These are phyloP conservation scores for Pterocarpus macrocarpus DNA, from an alignment of 306 rosid genomes.

Conservation along the genomic window DNA sequence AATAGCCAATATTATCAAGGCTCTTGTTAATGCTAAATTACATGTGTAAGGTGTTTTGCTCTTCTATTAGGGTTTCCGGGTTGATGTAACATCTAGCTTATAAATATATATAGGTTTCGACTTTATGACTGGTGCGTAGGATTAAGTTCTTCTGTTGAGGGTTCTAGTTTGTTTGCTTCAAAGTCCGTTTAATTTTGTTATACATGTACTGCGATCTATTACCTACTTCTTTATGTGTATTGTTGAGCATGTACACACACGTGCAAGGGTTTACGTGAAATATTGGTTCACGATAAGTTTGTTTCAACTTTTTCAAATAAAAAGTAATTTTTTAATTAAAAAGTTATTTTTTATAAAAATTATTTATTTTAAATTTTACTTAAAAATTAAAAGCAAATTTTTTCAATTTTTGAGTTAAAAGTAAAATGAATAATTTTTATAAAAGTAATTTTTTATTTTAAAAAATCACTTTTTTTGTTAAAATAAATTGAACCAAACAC, in stretches of 20 bases:
- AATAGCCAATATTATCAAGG: neutral
- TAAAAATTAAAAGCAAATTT: no score
- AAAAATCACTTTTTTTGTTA: no score
- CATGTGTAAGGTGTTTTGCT: neutral
- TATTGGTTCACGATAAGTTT: no score
- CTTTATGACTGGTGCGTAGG: neutral
- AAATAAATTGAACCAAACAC: no score
- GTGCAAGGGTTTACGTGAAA: neutral
- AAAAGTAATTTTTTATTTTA: no score
- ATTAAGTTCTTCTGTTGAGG: neutral
- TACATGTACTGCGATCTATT: neutral
- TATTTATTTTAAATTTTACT: no score
- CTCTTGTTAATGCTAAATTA: neutral
- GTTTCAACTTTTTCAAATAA: no score
- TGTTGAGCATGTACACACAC: neutral
- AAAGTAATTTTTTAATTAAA: no score
- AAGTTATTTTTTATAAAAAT: no score
- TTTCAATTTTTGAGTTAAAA: no score
- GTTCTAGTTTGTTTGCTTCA: neutral
- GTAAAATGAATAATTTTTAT: no score
- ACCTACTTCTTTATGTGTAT: neutral
- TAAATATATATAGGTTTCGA: neutral
- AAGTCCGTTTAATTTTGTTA: neutral
- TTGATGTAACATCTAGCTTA: constrained; percentile 11
- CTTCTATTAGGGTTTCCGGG: neutral